These are phyloP conservation scores for Meyerozyma sp. DNA, from an alignment of 1,139 yeast species.

Conservation along the genomic window DNA sequence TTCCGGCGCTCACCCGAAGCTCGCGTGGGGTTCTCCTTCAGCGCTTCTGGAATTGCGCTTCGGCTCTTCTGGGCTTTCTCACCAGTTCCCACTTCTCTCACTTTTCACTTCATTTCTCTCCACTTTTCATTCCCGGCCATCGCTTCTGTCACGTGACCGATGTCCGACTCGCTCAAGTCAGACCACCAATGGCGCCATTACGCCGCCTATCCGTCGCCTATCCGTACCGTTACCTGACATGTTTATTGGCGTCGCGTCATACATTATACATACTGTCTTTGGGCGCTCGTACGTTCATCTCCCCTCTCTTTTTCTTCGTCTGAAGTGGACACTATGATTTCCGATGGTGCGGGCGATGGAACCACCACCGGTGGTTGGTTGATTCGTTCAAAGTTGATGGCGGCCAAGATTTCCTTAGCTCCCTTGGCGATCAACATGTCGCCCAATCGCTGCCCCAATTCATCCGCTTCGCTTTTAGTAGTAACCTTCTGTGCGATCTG, in stretches of 20 bases:
- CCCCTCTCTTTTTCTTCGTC: not conserved
- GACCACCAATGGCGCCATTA: not conserved
- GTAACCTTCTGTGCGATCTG: slow-evolving; percentile 28
- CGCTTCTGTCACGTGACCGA: not conserved
- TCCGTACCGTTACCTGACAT: too few relatives aligned
- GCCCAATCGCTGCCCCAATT: slow-evolving; percentile 69
- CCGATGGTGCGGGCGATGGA: slow-evolving; percentile 1
- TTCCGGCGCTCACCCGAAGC: too few relatives aligned
- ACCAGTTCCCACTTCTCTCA: too few relatives aligned
- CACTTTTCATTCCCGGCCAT: too few relatives aligned
- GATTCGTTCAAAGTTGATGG: slow-evolving; percentile 67
- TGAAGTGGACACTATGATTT: not conserved
- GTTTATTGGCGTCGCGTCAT: not conserved
- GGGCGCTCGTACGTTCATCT: not conserved
- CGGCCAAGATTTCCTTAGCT: slow-evolving; percentile 77
- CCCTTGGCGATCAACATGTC: slow-evolving; percentile 64
- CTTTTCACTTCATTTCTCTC: too few relatives aligned
- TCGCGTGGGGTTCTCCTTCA: too few relatives aligned
- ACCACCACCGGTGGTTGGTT: slow-evolving; percentile 27
- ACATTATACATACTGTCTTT: not conserved
- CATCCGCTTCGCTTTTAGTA: slow-evolving; percentile 58
- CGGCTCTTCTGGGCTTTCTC: too few relatives aligned
- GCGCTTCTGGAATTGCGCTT: too few relatives aligned
- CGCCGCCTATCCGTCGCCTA: too few relatives aligned
- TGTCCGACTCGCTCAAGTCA: not conserved